A percentile compares a stretch with the other conserved stretches of the same genome.
Evolutionary conservation across 495 filamentous ascomycete genomes (phyloP).

Genomic region (Halenospora varia): DNA sequence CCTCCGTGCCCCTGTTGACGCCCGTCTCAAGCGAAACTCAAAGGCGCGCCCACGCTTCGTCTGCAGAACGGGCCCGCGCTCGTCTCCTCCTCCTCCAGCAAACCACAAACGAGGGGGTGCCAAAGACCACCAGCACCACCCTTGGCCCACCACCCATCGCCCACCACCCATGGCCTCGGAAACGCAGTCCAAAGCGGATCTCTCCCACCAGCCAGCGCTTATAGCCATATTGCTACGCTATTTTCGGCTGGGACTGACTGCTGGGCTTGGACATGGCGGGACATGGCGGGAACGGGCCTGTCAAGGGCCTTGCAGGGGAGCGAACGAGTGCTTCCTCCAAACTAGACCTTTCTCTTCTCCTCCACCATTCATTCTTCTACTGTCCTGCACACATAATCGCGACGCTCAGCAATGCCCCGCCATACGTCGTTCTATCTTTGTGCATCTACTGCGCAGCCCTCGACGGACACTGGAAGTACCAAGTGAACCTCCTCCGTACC

Average conservation of each 20-base stretch:
- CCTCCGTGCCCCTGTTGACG: no score
- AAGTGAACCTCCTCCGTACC: slow-evolving; percentile 3
- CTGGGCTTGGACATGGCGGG: not conserved
- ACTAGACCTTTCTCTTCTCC: slow-evolving; percentile 1
- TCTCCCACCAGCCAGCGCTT: not conserved
- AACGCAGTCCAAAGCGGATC: not conserved
- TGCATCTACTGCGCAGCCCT: slow-evolving; percentile 15
- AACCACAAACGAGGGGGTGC: no score
- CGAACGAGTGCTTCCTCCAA: not conserved
- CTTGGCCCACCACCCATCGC: not conserved
- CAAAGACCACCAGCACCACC: no score
- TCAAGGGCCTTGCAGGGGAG: not conserved
- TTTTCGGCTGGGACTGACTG: not conserved
- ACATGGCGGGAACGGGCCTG: not conserved
- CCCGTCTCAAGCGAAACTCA: no score
- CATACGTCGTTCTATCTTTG: slow-evolving; percentile 23
- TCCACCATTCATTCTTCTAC: slow-evolving; percentile 3
- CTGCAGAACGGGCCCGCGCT: no score
- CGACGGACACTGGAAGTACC: slow-evolving; percentile 8
- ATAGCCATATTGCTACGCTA: not conserved
- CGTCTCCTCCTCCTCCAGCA: no score
- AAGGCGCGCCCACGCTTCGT: no score
- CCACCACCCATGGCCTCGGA: not conserved
- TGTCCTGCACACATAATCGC: slow-evolving; percentile 2
- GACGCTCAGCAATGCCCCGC: slow-evolving; percentile 25